These are phyloP conservation scores for Pachysandra terminalis DNA, from an alignment of 164 flowering plant species.

Conservation along the genomic window DNA sequence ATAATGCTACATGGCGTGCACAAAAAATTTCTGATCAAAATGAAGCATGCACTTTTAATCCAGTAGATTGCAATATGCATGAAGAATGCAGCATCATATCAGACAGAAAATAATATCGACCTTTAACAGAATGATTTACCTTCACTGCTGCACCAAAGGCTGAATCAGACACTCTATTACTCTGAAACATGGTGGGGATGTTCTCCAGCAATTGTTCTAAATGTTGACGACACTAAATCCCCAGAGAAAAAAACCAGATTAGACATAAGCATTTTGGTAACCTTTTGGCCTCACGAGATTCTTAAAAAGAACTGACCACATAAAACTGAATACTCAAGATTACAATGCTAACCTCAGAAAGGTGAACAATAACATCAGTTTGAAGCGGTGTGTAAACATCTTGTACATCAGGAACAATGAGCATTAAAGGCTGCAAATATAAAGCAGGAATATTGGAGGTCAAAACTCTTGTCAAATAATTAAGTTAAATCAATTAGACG, in stretches of 20 bases:
- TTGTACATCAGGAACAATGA: slow-evolving; percentile 95
- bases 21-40: not conserved
- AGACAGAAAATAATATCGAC: not conserved
- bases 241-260: slow-evolving; percentile 12
- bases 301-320: slow-evolving; percentile 1
- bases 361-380: slow-evolving; percentile 87
- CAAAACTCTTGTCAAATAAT: not conserved
- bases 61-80: not conserved
- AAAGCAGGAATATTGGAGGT: slow-evolving; percentile 2
- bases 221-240: slow-evolving; percentile 79
- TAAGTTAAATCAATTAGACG: too few relatives aligned
- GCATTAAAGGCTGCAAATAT: slow-evolving; percentile 92
- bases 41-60: not conserved
- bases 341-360: slow-evolving; percentile 68
- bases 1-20: not conserved
- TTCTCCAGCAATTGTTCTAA: slow-evolving; percentile 83
- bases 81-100: not conserved
- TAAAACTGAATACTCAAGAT: not conserved
- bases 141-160: slow-evolving; percentile 95
- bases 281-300: not conserved
- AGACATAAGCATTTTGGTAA: not conserved
- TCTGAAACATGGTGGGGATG: slow-evolving; percentile 93
- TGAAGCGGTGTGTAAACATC: slow-evolving; percentile 98
- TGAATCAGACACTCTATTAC: slow-evolving; percentile 75
- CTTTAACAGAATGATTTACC: slow-evolving; percentile 35